Conservation (phyloP, 257 asterid species). For the Leonotis leonurus region DNA sequence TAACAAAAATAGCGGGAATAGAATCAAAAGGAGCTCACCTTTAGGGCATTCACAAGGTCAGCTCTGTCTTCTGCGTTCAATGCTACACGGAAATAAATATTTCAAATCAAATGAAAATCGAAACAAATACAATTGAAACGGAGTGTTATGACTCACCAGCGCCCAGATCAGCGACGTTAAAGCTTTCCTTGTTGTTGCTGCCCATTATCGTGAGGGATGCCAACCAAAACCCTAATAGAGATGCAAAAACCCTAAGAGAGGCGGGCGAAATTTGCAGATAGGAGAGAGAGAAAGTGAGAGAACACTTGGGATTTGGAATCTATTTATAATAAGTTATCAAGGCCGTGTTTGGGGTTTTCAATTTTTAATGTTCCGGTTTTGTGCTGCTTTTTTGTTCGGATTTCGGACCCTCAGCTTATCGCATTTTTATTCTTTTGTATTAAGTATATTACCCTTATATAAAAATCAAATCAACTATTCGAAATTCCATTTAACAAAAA, state of each 20-base stretch:
- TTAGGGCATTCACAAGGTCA: conserved; percentile 67
- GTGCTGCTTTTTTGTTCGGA: too few relatives aligned
- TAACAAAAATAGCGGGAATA: not conserved
- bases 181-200: conserved; percentile 31
- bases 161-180: conserved; percentile 40
- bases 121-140: not conserved
- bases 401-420: too few relatives aligned
- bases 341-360: conserved; percentile 23
- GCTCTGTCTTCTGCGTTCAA: conserved; percentile 56
- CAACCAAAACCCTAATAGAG: conserved; percentile 16
- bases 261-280: conserved; percentile 8
- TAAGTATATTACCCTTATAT: too few relatives aligned
- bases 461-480: too few relatives aligned
- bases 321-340: conserved; percentile 4
- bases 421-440: too few relatives aligned
- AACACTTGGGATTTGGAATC: not conserved
- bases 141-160: conserved; percentile 16
- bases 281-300: not conserved
- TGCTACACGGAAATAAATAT: conserved; percentile 31
- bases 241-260: conserved; percentile 26
- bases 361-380: not conserved
- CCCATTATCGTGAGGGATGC: conserved; percentile 28
- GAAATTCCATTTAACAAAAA: too few relatives aligned
- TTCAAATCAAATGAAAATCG: not conserved
- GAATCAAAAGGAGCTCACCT: conserved; percentile 34